Base-by-base conservation (phyloP, 345 rosid species). In the Alliaria petiolata region DNA sequence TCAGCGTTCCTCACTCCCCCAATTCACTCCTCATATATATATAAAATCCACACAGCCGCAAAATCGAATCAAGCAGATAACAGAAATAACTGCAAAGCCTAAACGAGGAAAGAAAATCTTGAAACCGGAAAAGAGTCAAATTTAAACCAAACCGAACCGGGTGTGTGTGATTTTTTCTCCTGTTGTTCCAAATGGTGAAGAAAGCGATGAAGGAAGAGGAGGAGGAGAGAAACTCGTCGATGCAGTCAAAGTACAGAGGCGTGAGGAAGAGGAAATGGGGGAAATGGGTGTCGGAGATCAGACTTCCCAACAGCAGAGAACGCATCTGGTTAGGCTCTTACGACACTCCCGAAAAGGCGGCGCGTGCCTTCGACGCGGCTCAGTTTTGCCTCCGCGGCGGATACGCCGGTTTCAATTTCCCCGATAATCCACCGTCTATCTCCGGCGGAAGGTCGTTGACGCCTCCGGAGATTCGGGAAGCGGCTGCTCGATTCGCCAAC, bases 251-350 rank as follows among this genome's bases (percentile, higher is more conserved):
- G 67, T 92, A 88, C 81, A 92, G 65, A 78, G 98, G 98, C 3
- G 96, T 92, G 14, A 44, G 98, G 53, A 90, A 88, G 89, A 69
- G 98, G 60, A 90, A 90, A 66, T 88, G 98, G 98, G 96, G 98
- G 0, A 92, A 85, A 53, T 92, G 93, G 93, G 96, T 92, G 31
- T 88, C 96, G 0, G 98, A 92, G 72, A 87, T 92, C 51, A 74
- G 98, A 71, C 86, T 92, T 0, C 93, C 96, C 0, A 82, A 90
- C 44, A 80, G 95, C 81, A 80, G 98, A 11, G 91, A 85, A 64
- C 76, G 98, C 3, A 92, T 92, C 39, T 92, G 98, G 98, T 54
- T 92, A 16, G 98, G 98, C 8, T 92, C 98, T 0, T 87, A 72
- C 56, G 89, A 87, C 74, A 79, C 93, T 1, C 82, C 96, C 0